phyloP scores from a whole-genome alignment of 2,329 filamentous ascomycete genomes.

The Raffaelea arxii region DNA sequence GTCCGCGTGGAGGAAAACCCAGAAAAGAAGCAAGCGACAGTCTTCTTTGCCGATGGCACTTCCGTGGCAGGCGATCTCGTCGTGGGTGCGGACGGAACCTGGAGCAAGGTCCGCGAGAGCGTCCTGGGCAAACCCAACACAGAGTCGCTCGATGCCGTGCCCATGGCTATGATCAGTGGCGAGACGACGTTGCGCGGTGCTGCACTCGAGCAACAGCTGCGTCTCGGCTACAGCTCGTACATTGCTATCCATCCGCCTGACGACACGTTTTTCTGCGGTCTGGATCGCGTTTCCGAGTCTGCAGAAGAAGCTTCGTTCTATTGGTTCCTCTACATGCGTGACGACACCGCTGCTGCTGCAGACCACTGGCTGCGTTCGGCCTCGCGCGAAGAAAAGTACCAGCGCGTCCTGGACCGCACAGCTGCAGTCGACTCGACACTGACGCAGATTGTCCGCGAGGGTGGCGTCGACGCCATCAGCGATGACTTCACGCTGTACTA shows the following conservation, averaged over 20 bases:
- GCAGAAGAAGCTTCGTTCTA: slow-evolving; percentile 18
- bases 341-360: slow-evolving; percentile 16
- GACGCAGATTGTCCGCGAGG: slow-evolving; percentile 17
- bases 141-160: slow-evolving; percentile 18
- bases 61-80: slow-evolving; percentile 32
- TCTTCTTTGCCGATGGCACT: slow-evolving; percentile 32
- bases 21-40: slow-evolving; percentile 22
- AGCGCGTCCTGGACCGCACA: slow-evolving; percentile 1
- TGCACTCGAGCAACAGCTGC: slow-evolving; percentile 20
- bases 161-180: slow-evolving; percentile 19
- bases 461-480: slow-evolving; percentile 22
- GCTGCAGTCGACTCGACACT: slow-evolving; percentile 7
- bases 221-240: slow-evolving; percentile 22
- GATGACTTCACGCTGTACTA: slow-evolving; percentile 7
- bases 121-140: slow-evolving; percentile 16
- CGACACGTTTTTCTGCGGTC: slow-evolving; percentile 15
- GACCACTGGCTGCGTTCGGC: slow-evolving; percentile 22
- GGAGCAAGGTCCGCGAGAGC: slow-evolving; percentile 23
- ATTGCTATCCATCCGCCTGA: slow-evolving; percentile 11
- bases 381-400: slow-evolving; percentile 8
- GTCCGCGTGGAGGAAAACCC: slow-evolving; percentile 24
- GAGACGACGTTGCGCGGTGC: slow-evolving; percentile 16
- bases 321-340: slow-evolving; percentile 16
- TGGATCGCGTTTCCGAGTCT: slow-evolving; percentile 14
- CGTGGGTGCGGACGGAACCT: slow-evolving; percentile 36